phyloP scores from a whole-genome alignment of 2,329 filamentous ascomycete genomes.

The Clarireedia homoeocarpa region DNA sequence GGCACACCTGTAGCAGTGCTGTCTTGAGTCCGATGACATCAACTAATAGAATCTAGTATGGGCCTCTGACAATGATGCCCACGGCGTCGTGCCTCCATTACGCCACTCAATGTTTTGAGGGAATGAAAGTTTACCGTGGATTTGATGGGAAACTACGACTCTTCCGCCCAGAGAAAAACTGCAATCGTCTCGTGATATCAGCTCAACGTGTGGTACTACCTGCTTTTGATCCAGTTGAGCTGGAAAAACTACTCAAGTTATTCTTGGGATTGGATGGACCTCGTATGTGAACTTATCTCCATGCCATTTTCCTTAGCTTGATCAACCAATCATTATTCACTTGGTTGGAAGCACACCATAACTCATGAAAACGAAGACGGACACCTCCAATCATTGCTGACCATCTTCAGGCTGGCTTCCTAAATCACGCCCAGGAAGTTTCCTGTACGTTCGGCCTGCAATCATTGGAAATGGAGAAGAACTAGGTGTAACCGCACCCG shows the following conservation, averaged over 20 bases:
- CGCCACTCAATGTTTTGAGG: conserved; percentile 15
- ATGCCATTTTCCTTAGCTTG: too few relatives aligned
- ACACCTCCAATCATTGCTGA: neutral
- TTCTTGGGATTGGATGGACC: conserved; percentile 66
- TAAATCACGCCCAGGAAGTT: conserved; percentile 56
- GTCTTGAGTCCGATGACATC: too few relatives aligned
- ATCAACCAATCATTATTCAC: neutral
- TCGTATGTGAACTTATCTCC: conserved; percentile 15
- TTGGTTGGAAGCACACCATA: neutral
- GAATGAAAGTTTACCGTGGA: conserved; percentile 70
- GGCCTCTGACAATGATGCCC: conserved; percentile 8
- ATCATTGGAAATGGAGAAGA: conserved; percentile 76
- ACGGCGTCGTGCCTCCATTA: conserved; percentile 14
- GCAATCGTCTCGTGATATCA: conserved; percentile 42
- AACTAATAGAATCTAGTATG: neutral
- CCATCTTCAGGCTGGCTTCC: conserved; percentile 63
- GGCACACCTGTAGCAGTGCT: neutral
- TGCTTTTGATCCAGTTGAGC: conserved; percentile 59
- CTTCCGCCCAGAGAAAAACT: conserved; percentile 37
- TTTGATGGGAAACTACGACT: conserved; percentile 24
- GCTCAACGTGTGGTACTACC: conserved; percentile 64
- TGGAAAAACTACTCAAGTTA: conserved; percentile 64
- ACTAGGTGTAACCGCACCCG: conserved; percentile 71
- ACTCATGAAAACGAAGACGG: neutral
- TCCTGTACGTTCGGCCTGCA: conserved; percentile 79